Evolutionary conservation across 768 basidiomycete genomes (phyloP).

Genomic region (Suillus weaverae): DNA sequence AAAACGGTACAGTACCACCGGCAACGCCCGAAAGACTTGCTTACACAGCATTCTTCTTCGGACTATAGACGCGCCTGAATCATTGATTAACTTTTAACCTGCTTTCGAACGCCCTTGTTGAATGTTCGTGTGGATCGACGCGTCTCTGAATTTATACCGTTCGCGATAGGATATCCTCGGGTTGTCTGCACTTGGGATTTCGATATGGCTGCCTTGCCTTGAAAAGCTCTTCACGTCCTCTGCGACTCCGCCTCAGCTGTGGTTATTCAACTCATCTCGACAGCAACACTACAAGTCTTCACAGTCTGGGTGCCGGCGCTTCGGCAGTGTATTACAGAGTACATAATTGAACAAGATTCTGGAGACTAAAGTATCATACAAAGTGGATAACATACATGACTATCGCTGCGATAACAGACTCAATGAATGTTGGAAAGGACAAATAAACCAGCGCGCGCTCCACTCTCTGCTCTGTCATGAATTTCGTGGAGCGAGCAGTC

Average conservation of each 20-base stretch:
- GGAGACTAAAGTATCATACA: background rate
- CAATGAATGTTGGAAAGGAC: background rate
- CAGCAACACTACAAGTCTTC: background rate
- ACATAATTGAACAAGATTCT: background rate
- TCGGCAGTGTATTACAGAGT: background rate
- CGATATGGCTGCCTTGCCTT: background rate
- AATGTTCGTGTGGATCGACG: background rate
- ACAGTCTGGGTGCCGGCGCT: background rate
- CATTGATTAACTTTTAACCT: background rate
- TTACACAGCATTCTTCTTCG: background rate
- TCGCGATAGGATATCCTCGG: background rate
- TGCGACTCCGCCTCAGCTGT: too few species aligned
- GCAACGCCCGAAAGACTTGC: background rate
- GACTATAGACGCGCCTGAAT: background rate
- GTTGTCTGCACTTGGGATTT: background rate
- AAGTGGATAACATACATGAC: background rate
- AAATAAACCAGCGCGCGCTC: background rate
- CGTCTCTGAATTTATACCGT: background rate
- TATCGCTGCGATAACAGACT: background rate
- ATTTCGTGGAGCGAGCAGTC: background rate
- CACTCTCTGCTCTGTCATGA: too few species aligned
- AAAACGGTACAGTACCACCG: background rate
- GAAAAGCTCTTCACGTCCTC: background rate
- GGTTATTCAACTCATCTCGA: too few species aligned
- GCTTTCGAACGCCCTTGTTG: background rate